phyloP scores from a whole-genome alignment of 768 basidiomycete species.

The Russula vinacea region DNA sequence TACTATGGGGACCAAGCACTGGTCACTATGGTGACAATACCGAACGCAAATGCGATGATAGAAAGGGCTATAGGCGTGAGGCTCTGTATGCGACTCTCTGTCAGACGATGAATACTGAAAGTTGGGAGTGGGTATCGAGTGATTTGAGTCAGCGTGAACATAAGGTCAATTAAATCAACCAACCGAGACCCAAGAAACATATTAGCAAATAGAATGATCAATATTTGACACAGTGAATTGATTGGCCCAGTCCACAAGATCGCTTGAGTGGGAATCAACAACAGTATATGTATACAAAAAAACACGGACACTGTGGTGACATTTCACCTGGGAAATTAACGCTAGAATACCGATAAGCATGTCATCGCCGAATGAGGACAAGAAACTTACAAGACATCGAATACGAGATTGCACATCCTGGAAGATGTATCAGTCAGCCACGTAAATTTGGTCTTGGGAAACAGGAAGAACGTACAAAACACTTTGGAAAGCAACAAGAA shows the following conservation, averaged over 20 bases:
- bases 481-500: constrained; percentile 4
- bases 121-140: not conserved
- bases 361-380: not conserved
- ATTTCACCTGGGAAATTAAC: not conserved
- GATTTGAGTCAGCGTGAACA: not conserved
- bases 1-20: accelerated
- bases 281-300: not conserved
- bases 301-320: not conserved
- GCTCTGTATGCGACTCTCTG: not conserved
- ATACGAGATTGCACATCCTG: not conserved
- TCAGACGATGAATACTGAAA: constrained; percentile 1
- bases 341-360: not conserved
- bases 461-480: not conserved
- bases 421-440: not conserved
- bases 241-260: not conserved
- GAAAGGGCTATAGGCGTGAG: not conserved
- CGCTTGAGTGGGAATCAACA: constrained; percentile 6
- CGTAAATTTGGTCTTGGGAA: too few species aligned
- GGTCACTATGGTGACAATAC: not conserved
- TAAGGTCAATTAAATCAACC: not conserved
- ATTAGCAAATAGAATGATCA: constrained; percentile 3
- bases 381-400: not conserved
- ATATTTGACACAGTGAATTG: constrained; percentile 10
- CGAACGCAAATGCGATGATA: constrained; percentile 1
- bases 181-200: not conserved